Evolutionary conservation across 129 eudicot species (phyloP).

Genomic region (Escallonia herrerae): DNA sequence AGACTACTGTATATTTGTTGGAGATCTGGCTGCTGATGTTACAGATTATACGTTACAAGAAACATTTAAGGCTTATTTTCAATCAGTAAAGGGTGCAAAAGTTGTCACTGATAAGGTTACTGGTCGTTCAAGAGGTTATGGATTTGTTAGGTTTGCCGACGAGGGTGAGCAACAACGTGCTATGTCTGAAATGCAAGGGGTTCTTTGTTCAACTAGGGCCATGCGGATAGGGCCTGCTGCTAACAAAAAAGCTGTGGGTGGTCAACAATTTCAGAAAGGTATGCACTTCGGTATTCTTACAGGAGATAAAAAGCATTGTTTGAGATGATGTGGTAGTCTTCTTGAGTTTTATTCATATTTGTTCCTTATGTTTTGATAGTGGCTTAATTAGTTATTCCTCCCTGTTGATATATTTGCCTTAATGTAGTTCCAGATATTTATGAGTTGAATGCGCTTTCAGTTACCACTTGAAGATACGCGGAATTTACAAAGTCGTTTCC

Average conservation of each 20-base stretch:
- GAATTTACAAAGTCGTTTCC: conserved; percentile 36
- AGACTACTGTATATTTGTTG: conserved; percentile 83
- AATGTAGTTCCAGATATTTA: conserved; percentile 17
- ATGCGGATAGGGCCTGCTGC: conserved; percentile 97
- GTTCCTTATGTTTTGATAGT: background rate
- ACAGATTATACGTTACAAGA: conserved; percentile 76
- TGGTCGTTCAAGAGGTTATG: conserved; percentile 92
- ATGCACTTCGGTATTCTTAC: background rate
- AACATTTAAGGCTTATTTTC: conserved; percentile 56
- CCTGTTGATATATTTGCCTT: conserved; percentile 11
- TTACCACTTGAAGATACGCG: conserved; percentile 28
- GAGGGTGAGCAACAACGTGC: conserved; percentile 89
- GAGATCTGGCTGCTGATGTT: conserved; percentile 92
- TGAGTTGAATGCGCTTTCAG: conserved; percentile 24
- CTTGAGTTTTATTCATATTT: background rate
- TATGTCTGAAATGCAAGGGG: conserved; percentile 98
- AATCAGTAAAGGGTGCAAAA: conserved; percentile 88
- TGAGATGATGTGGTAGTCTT: background rate
- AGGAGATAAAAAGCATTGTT: background rate
- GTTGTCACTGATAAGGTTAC: conserved; percentile 81
- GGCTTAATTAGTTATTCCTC: conserved; percentile 6
- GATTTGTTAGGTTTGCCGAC: conserved; percentile 94
- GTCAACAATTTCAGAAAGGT: conserved; percentile 67
- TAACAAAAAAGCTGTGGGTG: conserved; percentile 59
- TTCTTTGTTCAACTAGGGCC: conserved; percentile 64